Percentiles rank a stretch among this genome's conserved stretches.
Evolutionary conservation across 805 yeast genomes (phyloP).

Genomic region (Candida golubevii): DNA sequence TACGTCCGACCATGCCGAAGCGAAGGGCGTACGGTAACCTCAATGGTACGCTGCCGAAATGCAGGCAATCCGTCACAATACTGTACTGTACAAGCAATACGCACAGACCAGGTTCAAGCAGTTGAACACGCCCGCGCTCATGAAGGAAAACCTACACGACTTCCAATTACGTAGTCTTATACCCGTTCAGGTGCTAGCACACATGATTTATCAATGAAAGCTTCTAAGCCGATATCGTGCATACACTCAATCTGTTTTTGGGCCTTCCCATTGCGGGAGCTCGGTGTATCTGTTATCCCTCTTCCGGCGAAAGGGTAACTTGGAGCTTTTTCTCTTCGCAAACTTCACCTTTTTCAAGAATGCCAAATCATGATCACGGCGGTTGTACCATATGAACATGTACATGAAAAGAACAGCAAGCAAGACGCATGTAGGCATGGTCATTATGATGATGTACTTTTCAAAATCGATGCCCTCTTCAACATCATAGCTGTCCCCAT

Average conservation of each 20-base stretch:
- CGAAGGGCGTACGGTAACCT: too few species aligned
- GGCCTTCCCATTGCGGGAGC: conserved; percentile 32
- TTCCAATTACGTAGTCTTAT: too few species aligned
- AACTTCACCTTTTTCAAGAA: conserved; percentile 32
- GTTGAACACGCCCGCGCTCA: too few species aligned
- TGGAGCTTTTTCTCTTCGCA: conserved; percentile 15
- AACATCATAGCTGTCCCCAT: conserved; percentile 34
- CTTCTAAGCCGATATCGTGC: too few species aligned
- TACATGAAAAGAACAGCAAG: conserved; percentile 62
- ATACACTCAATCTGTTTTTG: conserved; percentile 9
- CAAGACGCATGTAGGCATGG: conserved; percentile 64
- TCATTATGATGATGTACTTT: conserved; percentile 58
- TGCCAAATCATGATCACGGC: conserved; percentile 38
- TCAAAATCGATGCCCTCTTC: conserved; percentile 50
- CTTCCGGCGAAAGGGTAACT: conserved; percentile 21
- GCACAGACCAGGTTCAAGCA: too few species aligned
- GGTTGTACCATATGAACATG: conserved; percentile 54
- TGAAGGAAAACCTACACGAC: too few species aligned
- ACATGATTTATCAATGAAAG: too few species aligned
- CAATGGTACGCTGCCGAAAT: too few species aligned
- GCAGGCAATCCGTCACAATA: too few species aligned
- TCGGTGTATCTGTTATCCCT: conserved; percentile 21
- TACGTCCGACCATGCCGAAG: too few species aligned
- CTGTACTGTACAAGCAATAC: too few species aligned
- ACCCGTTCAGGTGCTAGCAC: too few species aligned